A percentile compares a stretch with the other conserved stretches of the same genome.
Evolutionary conservation across 129 eudicot genomes (phyloP).

Genomic region (Sambucus nigra): DNA sequence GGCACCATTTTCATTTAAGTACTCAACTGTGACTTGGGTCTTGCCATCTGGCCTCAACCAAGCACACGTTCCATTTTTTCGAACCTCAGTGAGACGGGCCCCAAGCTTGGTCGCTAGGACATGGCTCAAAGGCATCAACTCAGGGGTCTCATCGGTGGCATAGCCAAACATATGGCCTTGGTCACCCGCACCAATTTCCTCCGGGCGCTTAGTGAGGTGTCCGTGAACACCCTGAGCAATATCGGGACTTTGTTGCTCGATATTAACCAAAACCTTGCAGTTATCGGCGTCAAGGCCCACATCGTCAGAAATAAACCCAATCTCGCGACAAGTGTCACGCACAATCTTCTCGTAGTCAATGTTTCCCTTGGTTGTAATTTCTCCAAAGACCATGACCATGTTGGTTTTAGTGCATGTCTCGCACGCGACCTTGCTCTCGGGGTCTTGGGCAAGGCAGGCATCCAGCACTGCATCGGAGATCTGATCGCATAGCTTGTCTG

Average conservation of each 20-base stretch:
- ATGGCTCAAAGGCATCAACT: slow-evolving; percentile 42
- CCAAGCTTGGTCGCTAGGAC: slow-evolving; percentile 46
- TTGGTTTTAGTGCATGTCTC: slow-evolving; percentile 19
- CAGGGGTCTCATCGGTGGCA: slow-evolving; percentile 48
- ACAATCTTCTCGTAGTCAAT: slow-evolving; percentile 14
- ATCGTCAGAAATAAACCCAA: slow-evolving; percentile 14
- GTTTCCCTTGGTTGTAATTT: slow-evolving; percentile 17
- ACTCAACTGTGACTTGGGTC: slow-evolving; percentile 16
- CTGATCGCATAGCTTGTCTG: slow-evolving; percentile 19
- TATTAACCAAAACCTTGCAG: slow-evolving; percentile 17
- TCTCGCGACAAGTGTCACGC: slow-evolving; percentile 12
- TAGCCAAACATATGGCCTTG: slow-evolving; percentile 44
- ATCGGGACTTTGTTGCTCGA: slow-evolving; percentile 19
- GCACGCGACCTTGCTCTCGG: slow-evolving; percentile 20
- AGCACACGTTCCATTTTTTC: slow-evolving; percentile 11
- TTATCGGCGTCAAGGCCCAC: slow-evolving; percentile 17
- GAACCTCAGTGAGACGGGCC: slow-evolving; percentile 11
- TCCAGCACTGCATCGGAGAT: slow-evolving; percentile 16
- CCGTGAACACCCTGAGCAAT: slow-evolving; percentile 20
- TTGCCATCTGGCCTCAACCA: slow-evolving; percentile 21
- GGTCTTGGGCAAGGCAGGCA: slow-evolving; percentile 17
- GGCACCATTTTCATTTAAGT: slow-evolving; percentile 13
- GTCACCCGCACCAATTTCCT: slow-evolving; percentile 44
- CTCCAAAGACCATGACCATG: slow-evolving; percentile 21
- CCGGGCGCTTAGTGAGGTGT: slow-evolving; percentile 18